A percentile compares a stretch with the other conserved stretches of the same genome.
phyloP scores from a whole-genome alignment of 2,329 filamentous ascomycete genomes.

The Colletotrichum sp. region DNA sequence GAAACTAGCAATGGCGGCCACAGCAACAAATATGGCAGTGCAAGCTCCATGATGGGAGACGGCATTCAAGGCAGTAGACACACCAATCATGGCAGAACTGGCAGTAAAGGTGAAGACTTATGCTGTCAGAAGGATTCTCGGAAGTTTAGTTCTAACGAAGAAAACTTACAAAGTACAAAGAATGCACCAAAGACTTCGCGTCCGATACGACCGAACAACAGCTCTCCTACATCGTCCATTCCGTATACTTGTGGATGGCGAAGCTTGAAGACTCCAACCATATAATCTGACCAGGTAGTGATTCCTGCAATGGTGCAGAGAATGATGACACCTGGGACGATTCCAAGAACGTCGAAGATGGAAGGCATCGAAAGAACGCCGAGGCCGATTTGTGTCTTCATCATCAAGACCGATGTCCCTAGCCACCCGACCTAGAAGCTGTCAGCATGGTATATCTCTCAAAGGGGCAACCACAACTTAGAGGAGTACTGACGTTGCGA shows the following conservation, averaged over 20 bases:
- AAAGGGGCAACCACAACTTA: slow-evolving; percentile 30
- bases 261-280: slow-evolving; percentile 54
- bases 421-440: slow-evolving; percentile 43
- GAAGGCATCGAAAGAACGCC: slow-evolving; percentile 51
- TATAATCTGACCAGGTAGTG: slow-evolving; percentile 53
- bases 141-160: neutral
- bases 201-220: slow-evolving; percentile 52
- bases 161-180: slow-evolving; percentile 35
- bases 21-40: slow-evolving; percentile 43
- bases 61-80: slow-evolving; percentile 44
- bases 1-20: slow-evolving; percentile 34
- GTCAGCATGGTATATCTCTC: neutral
- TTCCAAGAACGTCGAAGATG: slow-evolving; percentile 48
- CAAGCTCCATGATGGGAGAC: slow-evolving; percentile 41
- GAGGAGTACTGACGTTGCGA: slow-evolving; percentile 18
- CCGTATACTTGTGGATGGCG: slow-evolving; percentile 54
- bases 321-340: slow-evolving; percentile 51
- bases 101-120: slow-evolving; percentile 29
- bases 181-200: slow-evolving; percentile 43
- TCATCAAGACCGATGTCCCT: slow-evolving; percentile 46
- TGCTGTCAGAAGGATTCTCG: neutral
- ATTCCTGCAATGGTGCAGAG: slow-evolving; percentile 43
- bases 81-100: slow-evolving; percentile 44
- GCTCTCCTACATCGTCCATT: slow-evolving; percentile 53
- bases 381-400: slow-evolving; percentile 49